Evolutionary conservation across 2,329 filamentous ascomycete species (phyloP).

Genomic region (Alternaria triticimaculans): DNA sequence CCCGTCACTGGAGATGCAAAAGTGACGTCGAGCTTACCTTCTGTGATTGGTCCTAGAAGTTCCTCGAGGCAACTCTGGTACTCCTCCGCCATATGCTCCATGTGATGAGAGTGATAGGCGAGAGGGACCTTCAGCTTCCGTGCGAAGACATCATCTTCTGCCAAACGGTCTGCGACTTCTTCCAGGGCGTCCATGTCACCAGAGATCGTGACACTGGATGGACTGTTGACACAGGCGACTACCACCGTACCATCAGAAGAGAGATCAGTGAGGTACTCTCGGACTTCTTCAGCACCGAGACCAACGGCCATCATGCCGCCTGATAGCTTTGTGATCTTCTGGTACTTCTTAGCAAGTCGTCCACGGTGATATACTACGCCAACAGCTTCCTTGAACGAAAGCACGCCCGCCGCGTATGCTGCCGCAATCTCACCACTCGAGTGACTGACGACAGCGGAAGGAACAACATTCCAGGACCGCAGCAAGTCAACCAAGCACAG

Average conservation of each 20-base stretch:
- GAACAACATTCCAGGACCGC: slow-evolving; percentile 10
- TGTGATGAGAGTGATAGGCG: slow-evolving; percentile 52
- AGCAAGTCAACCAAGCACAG: slow-evolving; percentile 23
- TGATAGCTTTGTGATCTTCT: not conserved
- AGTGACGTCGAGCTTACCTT: not conserved
- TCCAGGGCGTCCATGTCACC: slow-evolving; percentile 50
- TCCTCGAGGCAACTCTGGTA: slow-evolving; percentile 15
- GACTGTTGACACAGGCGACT: slow-evolving; percentile 21
- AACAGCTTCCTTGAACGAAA: slow-evolving; percentile 17
- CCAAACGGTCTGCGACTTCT: slow-evolving; percentile 38
- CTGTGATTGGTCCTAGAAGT: not conserved
- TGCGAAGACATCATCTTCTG: slow-evolving; percentile 48
- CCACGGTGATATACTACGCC: slow-evolving; percentile 23
- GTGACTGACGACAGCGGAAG: slow-evolving; percentile 21
- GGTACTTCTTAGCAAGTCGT: slow-evolving; percentile 17
- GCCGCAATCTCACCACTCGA: slow-evolving; percentile 40
- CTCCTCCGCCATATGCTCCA: slow-evolving; percentile 9
- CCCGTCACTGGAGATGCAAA: slow-evolving; percentile 5
- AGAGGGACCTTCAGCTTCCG: slow-evolving; percentile 49
- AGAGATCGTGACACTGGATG: slow-evolving; percentile 51
- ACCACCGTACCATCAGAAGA: not conserved
- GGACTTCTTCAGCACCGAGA: slow-evolving; percentile 5
- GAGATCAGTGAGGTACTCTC: slow-evolving; percentile 1
- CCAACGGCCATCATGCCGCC: slow-evolving; percentile 30
- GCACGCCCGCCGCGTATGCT: slow-evolving; percentile 30